Conservation (phyloP, 129 eudicot species). For the Arctium minus region DNA sequence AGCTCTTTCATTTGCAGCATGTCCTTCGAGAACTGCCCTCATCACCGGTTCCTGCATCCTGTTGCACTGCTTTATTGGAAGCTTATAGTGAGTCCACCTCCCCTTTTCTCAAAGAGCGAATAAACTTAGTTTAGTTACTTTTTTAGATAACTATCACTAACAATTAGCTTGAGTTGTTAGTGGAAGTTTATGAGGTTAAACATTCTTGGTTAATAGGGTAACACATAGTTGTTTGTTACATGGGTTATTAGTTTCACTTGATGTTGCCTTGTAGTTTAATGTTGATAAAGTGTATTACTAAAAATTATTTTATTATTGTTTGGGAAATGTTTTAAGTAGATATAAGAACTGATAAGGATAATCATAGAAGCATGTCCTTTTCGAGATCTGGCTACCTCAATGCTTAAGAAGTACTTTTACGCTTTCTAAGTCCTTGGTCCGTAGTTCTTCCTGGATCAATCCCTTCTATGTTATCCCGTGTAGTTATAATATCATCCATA, state of each 20-base stretch:
- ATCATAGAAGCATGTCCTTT: neutral
- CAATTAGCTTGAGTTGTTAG: neutral
- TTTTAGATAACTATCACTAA: neutral
- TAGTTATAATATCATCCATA: too few species aligned
- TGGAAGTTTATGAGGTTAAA: too few species aligned
- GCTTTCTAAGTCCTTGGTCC: too few species aligned
- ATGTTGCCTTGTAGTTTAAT: neutral
- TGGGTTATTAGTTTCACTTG: neutral
- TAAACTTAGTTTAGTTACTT: neutral
- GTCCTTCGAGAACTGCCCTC: conserved; percentile 99
- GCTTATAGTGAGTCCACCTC: conserved; percentile 72
- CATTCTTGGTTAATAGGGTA: neutral
- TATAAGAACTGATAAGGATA: neutral
- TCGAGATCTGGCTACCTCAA: too few species aligned
- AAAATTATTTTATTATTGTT: neutral
- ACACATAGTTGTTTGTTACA: neutral
- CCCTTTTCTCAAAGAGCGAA: neutral
- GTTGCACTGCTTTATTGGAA: conserved; percentile 95
- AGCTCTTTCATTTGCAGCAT: conserved; percentile 54
- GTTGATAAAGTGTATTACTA: neutral
- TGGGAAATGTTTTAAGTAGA: neutral
- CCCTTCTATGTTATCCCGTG: too few species aligned
- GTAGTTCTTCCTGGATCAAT: too few species aligned
- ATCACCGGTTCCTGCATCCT: conserved; percentile 98
- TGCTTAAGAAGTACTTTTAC: too few species aligned